Base-by-base conservation (phyloP, 2,329 filamentous ascomycete species). In the Intubia oerlemansii region DNA sequence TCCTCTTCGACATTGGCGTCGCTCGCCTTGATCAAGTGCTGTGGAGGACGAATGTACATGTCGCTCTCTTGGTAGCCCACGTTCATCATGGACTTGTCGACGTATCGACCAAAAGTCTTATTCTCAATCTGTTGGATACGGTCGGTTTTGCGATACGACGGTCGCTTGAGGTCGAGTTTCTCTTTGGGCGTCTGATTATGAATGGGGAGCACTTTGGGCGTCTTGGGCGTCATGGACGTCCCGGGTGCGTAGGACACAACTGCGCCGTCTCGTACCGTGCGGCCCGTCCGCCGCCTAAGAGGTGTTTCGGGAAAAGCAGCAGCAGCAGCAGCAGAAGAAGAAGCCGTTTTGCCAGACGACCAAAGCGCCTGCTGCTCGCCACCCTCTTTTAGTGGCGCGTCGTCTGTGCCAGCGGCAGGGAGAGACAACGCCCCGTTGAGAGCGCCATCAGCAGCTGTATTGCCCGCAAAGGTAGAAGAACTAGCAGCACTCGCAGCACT, bases 61-160 rank as follows among this genome's bases (percentile, higher is more conserved):
- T 95, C 85, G 41, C 77, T 92, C 52, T 93, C 82, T 51, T 93
- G 85, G 45, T 92, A 95, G 29, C 85, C 85, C 26, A 92, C 78
- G 42, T 81, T 85, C 40, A 84, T 84, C 84, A 95, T 92, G 2
- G 80, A 77, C 45, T 88, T 82, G 50, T 93, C 85, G 26, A 95
- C 84, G 49, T 92, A 95, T 42, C 85, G 78, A 24, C 81, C 80
- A 37, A 77, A 70, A 2, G 72, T 75, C 48, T 88, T 82, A 46
- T 82, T 77, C 48, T 93, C 85, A 37, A 80, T 82, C 16, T 74
- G 56, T 32, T 70, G 59, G 39, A 85, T 77, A n/a, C 78, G 72
- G 41, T 81, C 72, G n/a, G 76, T 75, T 42, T 67, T 68, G 32
- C 76, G 66, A 44, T 75, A 82, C 2, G 70, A 71, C 3, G 79